Conservation (phyloP, 257 asterid species). For the Ilex asprella region DNA sequence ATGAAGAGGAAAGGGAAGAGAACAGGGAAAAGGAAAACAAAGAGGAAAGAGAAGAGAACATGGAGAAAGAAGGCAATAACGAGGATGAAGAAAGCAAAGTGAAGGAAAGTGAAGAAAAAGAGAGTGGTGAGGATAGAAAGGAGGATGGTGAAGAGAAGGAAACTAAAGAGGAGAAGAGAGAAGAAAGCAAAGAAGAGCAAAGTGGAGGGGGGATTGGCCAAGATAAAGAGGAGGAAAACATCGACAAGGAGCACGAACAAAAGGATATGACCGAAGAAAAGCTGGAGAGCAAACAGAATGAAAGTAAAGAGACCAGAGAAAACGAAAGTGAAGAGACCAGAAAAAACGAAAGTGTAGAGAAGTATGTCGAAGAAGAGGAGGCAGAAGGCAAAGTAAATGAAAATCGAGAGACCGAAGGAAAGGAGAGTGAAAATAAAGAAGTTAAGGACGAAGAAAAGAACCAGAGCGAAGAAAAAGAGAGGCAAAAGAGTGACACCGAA, state of each 20-base stretch:
- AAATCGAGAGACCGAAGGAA: background rate
- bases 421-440: slow-evolving; percentile 5
- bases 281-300: slow-evolving; percentile 5
- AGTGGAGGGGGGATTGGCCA: slow-evolving; percentile 20
- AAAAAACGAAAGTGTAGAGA: slow-evolving; percentile 13
- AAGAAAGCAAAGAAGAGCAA: slow-evolving; percentile 19
- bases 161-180: slow-evolving; percentile 10
- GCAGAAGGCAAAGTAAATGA: slow-evolving; percentile 6
- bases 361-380: slow-evolving; percentile 4
- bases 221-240: slow-evolving; percentile 10
- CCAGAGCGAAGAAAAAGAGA: slow-evolving; percentile 10
- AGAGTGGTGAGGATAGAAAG: no score
- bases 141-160: slow-evolving; percentile 6
- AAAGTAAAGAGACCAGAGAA: slow-evolving; percentile 6
- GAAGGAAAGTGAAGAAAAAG: no score
- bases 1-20: slow-evolving; percentile 16
- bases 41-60: slow-evolving; percentile 12
- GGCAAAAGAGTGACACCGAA: slow-evolving; percentile 18
- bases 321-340: slow-evolving; percentile 11
- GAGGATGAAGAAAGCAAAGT: no score
- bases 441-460: slow-evolving; percentile 1
- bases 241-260: slow-evolving; percentile 2
- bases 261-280: slow-evolving; percentile 6
- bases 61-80: slow-evolving; percentile 11
- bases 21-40: slow-evolving; percentile 18